Conservation (phyloP, 129 eudicot species). For the Lactuca saligna region DNA sequence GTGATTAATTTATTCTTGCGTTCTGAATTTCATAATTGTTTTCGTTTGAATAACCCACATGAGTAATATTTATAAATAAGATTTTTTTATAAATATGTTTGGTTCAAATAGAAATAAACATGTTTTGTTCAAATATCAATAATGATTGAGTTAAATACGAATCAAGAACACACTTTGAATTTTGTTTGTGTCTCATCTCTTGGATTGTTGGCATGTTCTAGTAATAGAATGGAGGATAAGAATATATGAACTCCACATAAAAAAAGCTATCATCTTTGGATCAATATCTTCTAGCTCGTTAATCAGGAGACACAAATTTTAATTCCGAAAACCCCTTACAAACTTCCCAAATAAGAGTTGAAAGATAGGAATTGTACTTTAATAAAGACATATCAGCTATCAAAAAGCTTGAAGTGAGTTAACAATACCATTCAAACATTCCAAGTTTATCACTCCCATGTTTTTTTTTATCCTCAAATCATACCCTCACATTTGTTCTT, state of each 20-base stretch:
- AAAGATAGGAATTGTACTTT: conserved; percentile 53
- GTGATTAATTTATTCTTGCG: too few species aligned
- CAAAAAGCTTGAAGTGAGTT: conserved; percentile 45
- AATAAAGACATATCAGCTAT: conserved; percentile 58
- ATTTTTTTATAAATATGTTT: too few species aligned
- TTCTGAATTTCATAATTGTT: too few species aligned
- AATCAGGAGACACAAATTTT: conserved; percentile 34
- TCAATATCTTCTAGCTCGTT: conserved; percentile 39
- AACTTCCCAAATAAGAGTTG: conserved; percentile 33
- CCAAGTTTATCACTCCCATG: background rate
- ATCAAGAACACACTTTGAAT: conserved; percentile 45
- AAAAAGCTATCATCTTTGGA: conserved; percentile 42
- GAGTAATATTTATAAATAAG: too few species aligned
- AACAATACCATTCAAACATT: background rate
- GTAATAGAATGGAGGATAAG: conserved; percentile 32
- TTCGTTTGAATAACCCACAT: too few species aligned
- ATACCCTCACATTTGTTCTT: too few species aligned
- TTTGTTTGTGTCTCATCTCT: conserved; percentile 50
- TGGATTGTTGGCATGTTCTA: conserved; percentile 46
- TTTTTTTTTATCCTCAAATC: too few species aligned
- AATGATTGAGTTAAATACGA: too few species aligned
- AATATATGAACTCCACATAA: conserved; percentile 23
- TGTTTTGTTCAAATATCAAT: too few species aligned
- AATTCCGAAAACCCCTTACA: conserved; percentile 24
- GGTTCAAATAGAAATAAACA: too few species aligned